Evolutionary conservation across 805 yeast species (phyloP).

Genomic region (Torulaspora gathmanii): DNA sequence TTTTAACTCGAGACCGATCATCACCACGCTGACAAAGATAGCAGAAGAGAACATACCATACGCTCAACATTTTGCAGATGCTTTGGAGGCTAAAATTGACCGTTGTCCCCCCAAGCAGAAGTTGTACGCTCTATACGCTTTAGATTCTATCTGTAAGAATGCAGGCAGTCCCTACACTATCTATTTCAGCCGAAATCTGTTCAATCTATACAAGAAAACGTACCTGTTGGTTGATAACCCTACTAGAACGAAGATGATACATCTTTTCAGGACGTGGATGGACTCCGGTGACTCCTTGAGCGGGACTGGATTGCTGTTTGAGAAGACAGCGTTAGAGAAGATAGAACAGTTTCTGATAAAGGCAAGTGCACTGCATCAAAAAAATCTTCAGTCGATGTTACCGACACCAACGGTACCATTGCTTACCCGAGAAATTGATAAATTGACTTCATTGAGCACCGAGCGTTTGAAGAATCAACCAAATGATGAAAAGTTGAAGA

Average conservation of each 20-base stretch:
- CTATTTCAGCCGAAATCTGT: slow-evolving; percentile 60
- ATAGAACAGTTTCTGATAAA: slow-evolving; percentile 69
- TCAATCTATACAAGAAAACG: slow-evolving; percentile 65
- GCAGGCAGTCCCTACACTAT: slow-evolving; percentile 88
- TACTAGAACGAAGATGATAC: slow-evolving; percentile 67
- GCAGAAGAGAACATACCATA: slow-evolving; percentile 79
- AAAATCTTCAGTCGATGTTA: slow-evolving; percentile 29
- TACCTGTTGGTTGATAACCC: slow-evolving; percentile 74
- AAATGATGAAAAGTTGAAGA: slow-evolving; percentile 32
- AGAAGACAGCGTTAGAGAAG: slow-evolving; percentile 58
- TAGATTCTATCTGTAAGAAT: slow-evolving; percentile 89
- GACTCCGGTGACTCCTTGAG: slow-evolving; percentile 43
- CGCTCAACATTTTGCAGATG: slow-evolving; percentile 72
- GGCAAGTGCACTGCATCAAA: slow-evolving; percentile 47
- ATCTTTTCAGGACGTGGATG: slow-evolving; percentile 86
- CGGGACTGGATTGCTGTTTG: slow-evolving; percentile 55
- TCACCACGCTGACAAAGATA: slow-evolving; percentile 72
- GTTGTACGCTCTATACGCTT: slow-evolving; percentile 72
- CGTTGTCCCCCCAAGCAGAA: slow-evolving; percentile 81
- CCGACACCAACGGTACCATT: slow-evolving; percentile 33
- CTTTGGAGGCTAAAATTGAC: slow-evolving; percentile 68
- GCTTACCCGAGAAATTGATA: slow-evolving; percentile 36
- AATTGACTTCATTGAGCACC: slow-evolving; percentile 33
- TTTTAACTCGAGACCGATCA: slow-evolving; percentile 85
- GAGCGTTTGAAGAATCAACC: slow-evolving; percentile 34